Evolutionary conservation across 2,329 filamentous ascomycete genomes (phyloP), one percentile per base, ranked within the genome.

Genomic region (Aspergillus luchuensis): DNA sequence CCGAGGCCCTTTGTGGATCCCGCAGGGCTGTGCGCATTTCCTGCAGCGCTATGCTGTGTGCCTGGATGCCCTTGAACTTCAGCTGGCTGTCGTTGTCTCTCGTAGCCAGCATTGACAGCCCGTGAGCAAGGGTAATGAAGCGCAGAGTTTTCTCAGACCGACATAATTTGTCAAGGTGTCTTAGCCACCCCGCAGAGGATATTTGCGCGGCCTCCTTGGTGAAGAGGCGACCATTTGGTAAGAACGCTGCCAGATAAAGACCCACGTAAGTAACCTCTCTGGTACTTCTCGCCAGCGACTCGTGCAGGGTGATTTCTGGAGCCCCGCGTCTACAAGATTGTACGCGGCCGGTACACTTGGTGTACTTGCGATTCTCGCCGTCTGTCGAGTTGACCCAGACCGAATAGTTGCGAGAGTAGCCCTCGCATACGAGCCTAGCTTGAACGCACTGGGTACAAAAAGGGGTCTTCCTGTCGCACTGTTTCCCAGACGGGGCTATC

Each of bases 221-320:
- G 53, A 56, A 56, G n/a, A 56, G 39, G 17, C 53, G 53, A 28
- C 53, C 53, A 41, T 36, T 56, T 8, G 53, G 53, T n/a, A 56
- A 7, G 10, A 56, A 56, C 2, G 53, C 53, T 5, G 53, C n/a
- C 5, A 56, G 53, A 56, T 56, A 56, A 4, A 56, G 53, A 5
- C 53, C 39, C 1, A 56, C 53, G 17, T 56, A 56, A 1, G 15
- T 21, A 10, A 45, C 23, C 38, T 45, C 53, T 21, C 53, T 11
- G 2, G 53, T 25, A 25, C 17, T 17, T 33, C 38, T 11, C 23
- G 39, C 53, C 11, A 56, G 53, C 8, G 53, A 56, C 7, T 45
- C 25, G 13, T 56, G 38, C n/a, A 56, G 28, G 5, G 53, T 47
- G 25, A 56, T 56, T 17, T 21, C 43, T 13, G 39, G 17, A 11